phyloP scores from a whole-genome alignment of 2,329 filamentous ascomycete species.

The Aphanoascus verrucosus region DNA sequence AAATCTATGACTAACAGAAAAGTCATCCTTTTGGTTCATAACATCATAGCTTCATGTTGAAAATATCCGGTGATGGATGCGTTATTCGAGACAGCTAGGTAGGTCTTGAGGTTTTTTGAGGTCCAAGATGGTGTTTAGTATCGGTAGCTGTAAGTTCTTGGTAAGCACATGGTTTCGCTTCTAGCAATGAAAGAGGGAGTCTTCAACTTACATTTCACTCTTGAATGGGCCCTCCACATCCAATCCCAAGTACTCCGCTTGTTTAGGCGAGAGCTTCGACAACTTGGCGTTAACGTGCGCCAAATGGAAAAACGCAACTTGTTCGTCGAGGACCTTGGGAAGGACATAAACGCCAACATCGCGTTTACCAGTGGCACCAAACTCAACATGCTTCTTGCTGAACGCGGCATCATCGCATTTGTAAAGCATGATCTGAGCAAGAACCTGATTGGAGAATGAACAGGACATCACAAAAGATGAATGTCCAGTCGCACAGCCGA shows the following conservation, averaged over 20 bases:
- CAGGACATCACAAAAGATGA: conserved; percentile 99
- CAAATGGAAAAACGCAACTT: conserved; percentile 90
- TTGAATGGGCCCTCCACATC: conserved; percentile 86
- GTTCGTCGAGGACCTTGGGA: conserved; percentile 98
- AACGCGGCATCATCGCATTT: conserved; percentile 83
- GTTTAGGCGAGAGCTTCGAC: conserved; percentile 68
- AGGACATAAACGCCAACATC: conserved; percentile 88
- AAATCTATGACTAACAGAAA: conserved; percentile 39
- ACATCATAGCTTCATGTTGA: conserved; percentile 52
- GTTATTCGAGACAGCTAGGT: neutral
- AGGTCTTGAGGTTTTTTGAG: neutral
- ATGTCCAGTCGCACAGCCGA: conserved; percentile 97
- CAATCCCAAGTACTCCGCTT: conserved; percentile 92
- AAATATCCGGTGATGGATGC: conserved; percentile 25
- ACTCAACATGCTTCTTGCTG: conserved; percentile 90
- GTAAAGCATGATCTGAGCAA: conserved; percentile 97
- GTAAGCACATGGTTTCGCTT: neutral
- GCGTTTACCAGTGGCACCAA: conserved; percentile 84
- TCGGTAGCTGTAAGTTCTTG: conserved; percentile 44
- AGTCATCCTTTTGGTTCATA: conserved; percentile 43
- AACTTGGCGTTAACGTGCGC: conserved; percentile 91
- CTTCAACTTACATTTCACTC: conserved; percentile 61
- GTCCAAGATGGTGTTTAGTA: conserved; percentile 45
- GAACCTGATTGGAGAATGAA: conserved; percentile 99
- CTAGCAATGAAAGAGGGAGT: neutral